Evolutionary conservation across 148 eudicot species (phyloP).

Genomic region (Silene latifolia): DNA sequence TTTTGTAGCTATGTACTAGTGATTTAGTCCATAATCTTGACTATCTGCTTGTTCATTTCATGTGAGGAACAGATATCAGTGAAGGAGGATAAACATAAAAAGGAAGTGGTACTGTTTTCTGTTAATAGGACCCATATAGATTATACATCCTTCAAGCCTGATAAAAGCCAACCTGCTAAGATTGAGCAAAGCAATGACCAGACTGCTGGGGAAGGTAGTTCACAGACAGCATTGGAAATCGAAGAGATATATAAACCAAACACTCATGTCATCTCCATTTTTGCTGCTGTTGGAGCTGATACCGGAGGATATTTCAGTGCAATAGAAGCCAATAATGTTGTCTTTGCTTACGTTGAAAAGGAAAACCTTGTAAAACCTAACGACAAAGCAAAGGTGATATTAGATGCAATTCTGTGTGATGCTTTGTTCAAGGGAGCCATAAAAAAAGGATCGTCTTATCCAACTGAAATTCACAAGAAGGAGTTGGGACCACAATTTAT

Average conservation of each 20-base stretch:
- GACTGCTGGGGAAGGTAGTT: conserved; percentile 36
- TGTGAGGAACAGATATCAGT: conserved; percentile 57
- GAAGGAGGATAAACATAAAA: conserved; percentile 91
- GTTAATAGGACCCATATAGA: conserved; percentile 72
- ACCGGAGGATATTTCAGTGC: conserved; percentile 54
- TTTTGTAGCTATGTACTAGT: not conserved
- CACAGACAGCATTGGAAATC: conserved; percentile 50
- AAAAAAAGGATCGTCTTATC: conserved; percentile 80
- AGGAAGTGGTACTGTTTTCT: conserved; percentile 65
- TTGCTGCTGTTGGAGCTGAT: conserved; percentile 77
- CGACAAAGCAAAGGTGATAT: conserved; percentile 56
- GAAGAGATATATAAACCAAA: conserved; percentile 81
- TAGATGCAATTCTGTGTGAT: conserved; percentile 83
- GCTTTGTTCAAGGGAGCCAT: conserved; percentile 86
- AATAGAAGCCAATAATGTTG: conserved; percentile 68
- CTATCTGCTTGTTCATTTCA: conserved; percentile 1
- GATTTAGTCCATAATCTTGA: not conserved
- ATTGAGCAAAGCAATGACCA: conserved; percentile 41
- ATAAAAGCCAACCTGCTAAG: conserved; percentile 58
- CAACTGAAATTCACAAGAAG: conserved; percentile 94
- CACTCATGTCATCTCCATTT: conserved; percentile 71
- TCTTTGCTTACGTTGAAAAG: conserved; percentile 72
- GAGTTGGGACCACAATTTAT: conserved; percentile 68
- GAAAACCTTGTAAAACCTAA: conserved; percentile 74
- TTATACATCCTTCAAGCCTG: conserved; percentile 78